These are phyloP conservation scores for Mycena olivaceomarginata DNA, from an alignment of 768 basidiomycete genomes.

Conservation along the genomic window DNA sequence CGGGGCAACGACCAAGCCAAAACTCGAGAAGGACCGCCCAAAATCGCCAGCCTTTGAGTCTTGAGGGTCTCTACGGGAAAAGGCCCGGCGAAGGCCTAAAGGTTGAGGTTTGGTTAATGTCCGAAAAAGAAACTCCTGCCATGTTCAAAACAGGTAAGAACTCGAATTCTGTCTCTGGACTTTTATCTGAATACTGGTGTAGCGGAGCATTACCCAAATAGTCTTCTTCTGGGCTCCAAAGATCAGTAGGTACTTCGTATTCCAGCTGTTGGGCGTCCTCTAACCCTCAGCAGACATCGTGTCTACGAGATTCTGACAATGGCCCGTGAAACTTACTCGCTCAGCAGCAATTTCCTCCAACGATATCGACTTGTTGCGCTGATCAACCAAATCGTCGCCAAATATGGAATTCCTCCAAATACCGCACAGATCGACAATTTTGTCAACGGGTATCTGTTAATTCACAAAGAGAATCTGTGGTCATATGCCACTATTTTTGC, in stretches of 20 bases:
- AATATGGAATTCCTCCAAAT: slow-evolving; percentile 53
- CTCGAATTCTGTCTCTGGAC: slow-evolving; percentile 27
- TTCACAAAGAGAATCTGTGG: slow-evolving; percentile 10
- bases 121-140: slow-evolving; percentile 62
- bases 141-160: slow-evolving; percentile 61
- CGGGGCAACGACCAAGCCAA: not conserved
- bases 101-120: slow-evolving; percentile 65
- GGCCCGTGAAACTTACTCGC: slow-evolving; percentile 62
- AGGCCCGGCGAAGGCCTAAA: slow-evolving; percentile 45
- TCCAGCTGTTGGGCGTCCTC: not conserved
- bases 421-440: slow-evolving; percentile 71
- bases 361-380: slow-evolving; percentile 69
- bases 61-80: slow-evolving; percentile 58
- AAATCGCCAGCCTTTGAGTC: slow-evolving; percentile 53
- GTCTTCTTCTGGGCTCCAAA: slow-evolving; percentile 37
- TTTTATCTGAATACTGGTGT: not conserved
- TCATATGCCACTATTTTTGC: slow-evolving; percentile 55
- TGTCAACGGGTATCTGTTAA: slow-evolving; percentile 62
- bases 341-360: slow-evolving; percentile 70
- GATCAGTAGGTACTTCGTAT: slow-evolving; percentile 1
- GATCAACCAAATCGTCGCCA: slow-evolving; percentile 64
- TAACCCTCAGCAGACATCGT: slow-evolving; percentile 56
- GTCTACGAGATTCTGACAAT: slow-evolving; percentile 67
- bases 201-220: slow-evolving; percentile 4
- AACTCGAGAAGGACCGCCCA: slow-evolving; percentile 48